Evolutionary conservation across 768 basidiomycete genomes (phyloP), one percentile per base, ranked within the genome.

Genomic region (Auricularia sp.): DNA sequence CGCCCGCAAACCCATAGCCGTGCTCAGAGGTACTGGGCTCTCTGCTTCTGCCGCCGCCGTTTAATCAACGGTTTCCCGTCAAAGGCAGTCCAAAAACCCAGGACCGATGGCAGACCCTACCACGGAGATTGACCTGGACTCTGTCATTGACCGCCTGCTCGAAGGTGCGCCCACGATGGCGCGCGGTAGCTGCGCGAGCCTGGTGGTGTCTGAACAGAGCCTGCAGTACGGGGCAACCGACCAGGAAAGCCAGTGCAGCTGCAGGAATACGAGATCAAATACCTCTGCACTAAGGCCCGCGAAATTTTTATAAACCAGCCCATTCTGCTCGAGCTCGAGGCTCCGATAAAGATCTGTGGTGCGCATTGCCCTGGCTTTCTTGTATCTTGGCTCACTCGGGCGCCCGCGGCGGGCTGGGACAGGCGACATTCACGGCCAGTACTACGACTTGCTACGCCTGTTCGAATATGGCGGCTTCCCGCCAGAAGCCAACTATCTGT

Each of bases 291-390:
- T 74, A 97, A 93, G 82, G 95, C 95, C 62, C 83, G 96, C 70
- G 97, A 99, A 79, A 98, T 99, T 74, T 98, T 99, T 81, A 98
- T 99, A 79, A 93, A 92, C 78, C 96, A 99, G 75, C 96, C 96
- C 67, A 98, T 98, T 74, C 81, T 98, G 66, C 84, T 98, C 75
- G 96, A 98, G 79, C 81, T 98, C 70, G 97, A 98, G 77, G 97
- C 96, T 61, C 96, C 96, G 70, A 98, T 99, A 80, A 99, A 99
- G 87, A 99, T 99, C 76, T 98, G 97, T 74, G 96, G 96, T 96
- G 68, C 71, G 92, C 29, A 29, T 29, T 29, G 29, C 80, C 53
- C 62, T 43, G 61, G 67, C 67, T 70, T 73, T 71, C 68, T 53
- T 33, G 42, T 29, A 29, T 43, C 12, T 36, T 62, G 36, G 59